phyloP scores from a whole-genome alignment of 345 rosid genomes.

The Salix brachista region DNA sequence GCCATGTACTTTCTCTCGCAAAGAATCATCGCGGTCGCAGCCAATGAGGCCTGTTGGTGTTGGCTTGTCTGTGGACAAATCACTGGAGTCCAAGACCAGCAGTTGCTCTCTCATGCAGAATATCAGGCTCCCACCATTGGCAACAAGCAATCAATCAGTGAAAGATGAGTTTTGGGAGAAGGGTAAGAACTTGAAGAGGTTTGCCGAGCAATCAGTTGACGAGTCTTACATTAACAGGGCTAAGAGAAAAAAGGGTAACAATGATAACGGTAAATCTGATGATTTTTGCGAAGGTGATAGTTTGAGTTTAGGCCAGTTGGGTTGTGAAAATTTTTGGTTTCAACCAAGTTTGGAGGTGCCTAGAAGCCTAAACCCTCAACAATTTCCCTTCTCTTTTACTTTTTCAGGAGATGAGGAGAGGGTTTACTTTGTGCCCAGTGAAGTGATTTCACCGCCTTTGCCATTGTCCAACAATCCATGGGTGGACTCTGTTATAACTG shows the following conservation, averaged over 20 bases:
- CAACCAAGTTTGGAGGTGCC: constrained; percentile 43
- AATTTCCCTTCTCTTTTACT: constrained; percentile 64
- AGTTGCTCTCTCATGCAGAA: constrained; percentile 72
- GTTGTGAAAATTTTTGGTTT: constrained; percentile 64
- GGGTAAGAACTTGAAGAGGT: constrained; percentile 76
- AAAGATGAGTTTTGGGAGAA: constrained; percentile 66
- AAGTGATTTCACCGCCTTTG: constrained; percentile 60
- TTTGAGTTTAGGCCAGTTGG: constrained; percentile 45
- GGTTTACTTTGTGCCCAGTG: constrained; percentile 66
- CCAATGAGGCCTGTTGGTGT: constrained; percentile 56
- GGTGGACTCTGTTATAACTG: constrained; percentile 66
- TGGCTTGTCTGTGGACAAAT: constrained; percentile 68
- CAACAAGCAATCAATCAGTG: constrained; percentile 45
- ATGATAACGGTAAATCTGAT: constrained; percentile 20
- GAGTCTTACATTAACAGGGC: constrained; percentile 57
- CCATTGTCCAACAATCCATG: constrained; percentile 68
- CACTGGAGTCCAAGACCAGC: constrained; percentile 55
- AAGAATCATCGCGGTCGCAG: constrained; percentile 68
- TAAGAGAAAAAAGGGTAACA: constrained; percentile 62
- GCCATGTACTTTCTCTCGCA: constrained; percentile 75
- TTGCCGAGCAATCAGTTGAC: constrained; percentile 57
- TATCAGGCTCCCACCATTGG: constrained; percentile 83
- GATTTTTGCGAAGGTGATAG: constrained; percentile 34
- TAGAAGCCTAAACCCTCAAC: constrained; percentile 40
- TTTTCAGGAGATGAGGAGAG: constrained; percentile 67